Percentiles rank a stretch among this genome's conserved stretches.
phyloP scores from a whole-genome alignment of 2,329 filamentous ascomycete species.

The Aspergillus tamarii region DNA sequence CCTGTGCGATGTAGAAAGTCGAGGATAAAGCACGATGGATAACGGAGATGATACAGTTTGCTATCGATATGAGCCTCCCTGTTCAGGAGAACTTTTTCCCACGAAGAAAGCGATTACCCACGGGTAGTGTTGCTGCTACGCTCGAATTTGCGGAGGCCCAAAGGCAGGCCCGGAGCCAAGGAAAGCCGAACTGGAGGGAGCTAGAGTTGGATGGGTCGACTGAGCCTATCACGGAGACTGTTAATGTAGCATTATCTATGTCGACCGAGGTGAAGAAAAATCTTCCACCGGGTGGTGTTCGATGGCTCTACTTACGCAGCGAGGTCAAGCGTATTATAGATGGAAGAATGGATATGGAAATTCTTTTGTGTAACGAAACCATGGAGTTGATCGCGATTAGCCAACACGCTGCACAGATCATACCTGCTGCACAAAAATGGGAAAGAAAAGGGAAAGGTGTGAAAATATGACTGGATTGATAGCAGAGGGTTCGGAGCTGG shows the following conservation, averaged over 20 bases:
- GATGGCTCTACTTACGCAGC: conserved; percentile 5
- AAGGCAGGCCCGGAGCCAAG: background rate
- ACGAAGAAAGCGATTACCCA: background rate
- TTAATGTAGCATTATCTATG: background rate
- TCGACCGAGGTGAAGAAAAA: conserved; percentile 2
- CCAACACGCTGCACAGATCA: background rate
- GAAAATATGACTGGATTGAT: no score
- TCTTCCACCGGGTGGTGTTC: background rate
- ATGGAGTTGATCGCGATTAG: conserved; percentile 3
- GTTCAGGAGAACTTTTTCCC: background rate
- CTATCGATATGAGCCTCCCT: background rate
- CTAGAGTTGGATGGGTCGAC: background rate
- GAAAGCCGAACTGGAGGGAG: background rate
- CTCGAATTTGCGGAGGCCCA: background rate
- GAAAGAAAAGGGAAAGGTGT: no score
- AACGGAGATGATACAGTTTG: background rate
- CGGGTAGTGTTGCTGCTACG: conserved; percentile 3
- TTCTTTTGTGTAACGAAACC: background rate
- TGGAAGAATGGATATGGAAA: conserved; percentile 5
- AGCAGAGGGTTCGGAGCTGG: no score
- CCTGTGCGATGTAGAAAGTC: background rate
- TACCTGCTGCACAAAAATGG: background rate
- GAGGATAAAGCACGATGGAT: background rate
- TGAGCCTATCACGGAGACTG: background rate
- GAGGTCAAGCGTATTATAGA: background rate